These are phyloP conservation scores for Amoeboradix gromovi DNA, from an alignment of 371 early-diverging fungal genomes.

Conservation along the genomic window DNA sequence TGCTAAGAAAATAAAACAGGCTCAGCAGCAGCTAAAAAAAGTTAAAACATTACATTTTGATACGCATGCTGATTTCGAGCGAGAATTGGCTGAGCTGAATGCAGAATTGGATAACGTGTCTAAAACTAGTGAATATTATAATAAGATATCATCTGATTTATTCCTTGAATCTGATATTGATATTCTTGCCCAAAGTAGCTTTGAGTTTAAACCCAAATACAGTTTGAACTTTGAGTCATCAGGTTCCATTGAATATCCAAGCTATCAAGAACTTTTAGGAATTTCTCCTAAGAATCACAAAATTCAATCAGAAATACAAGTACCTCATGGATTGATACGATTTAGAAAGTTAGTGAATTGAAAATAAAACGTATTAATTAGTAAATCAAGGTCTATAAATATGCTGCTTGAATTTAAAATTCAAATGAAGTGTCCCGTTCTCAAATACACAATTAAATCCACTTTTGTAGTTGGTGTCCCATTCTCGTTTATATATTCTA, in stretches of 20 bases:
- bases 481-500: constrained; percentile 67
- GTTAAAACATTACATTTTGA: not conserved
- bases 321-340: not conserved
- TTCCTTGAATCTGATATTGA: not conserved
- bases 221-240: not conserved
- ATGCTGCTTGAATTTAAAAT: constrained; percentile 45
- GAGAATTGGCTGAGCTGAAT: not conserved
- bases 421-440: constrained; percentile 56
- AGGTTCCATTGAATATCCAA: constrained; percentile 1
- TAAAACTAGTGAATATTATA: not conserved
- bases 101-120: not conserved
- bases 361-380: not conserved
- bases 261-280: not conserved
- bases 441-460: constrained; percentile 74
- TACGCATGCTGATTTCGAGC: not conserved
- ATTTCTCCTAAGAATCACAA: not conserved
- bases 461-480: constrained; percentile 69
- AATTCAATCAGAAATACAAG: not conserved
- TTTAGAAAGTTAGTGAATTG: no score
- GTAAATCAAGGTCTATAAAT: not conserved
- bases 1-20: not conserved
- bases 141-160: not conserved
- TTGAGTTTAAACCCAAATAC: not conserved
- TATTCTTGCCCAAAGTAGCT: not conserved
- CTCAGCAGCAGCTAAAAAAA: not conserved